phyloP scores from a whole-genome alignment of 2,329 filamentous ascomycete genomes.

The Fusarium illudens region DNA sequence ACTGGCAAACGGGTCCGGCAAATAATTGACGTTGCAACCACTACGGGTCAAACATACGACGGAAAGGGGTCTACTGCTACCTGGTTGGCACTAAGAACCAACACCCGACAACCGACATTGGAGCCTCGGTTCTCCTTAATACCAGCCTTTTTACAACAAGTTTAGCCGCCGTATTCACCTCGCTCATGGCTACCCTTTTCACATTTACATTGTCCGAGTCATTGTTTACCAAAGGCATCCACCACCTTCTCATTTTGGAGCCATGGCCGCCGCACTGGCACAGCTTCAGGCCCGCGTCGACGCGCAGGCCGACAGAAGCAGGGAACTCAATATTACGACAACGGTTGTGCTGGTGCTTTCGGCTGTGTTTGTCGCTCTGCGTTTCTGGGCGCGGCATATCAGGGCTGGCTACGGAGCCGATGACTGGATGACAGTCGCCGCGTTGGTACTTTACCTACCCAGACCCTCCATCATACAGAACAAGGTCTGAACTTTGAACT shows the following conservation, averaged over 20 bases:
- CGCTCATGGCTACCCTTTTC: neutral
- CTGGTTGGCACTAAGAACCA: neutral
- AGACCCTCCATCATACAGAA: neutral
- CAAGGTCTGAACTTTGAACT: neutral
- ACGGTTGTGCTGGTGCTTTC: conserved; percentile 11
- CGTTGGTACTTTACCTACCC: conserved; percentile 10
- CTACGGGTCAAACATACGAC: neutral
- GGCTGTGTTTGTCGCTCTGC: conserved; percentile 9
- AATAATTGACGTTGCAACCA: neutral
- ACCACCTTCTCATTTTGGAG: neutral
- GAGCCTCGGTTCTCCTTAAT: neutral
- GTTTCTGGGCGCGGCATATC: conserved; percentile 18
- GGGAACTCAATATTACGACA: conserved; percentile 12
- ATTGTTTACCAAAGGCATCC: neutral
- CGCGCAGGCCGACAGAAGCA: conserved; percentile 5
- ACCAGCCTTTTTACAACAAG: neutral
- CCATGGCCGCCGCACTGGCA: neutral
- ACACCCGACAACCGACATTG: neutral
- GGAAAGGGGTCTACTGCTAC: neutral
- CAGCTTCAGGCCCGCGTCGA: neutral
- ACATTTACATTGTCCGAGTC: neutral
- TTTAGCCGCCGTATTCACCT: neutral
- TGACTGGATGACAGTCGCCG: conserved; percentile 22
- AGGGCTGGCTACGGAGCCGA: conserved; percentile 12
- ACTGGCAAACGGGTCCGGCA: neutral